Evolutionary conservation across 768 basidiomycete species (phyloP), one percentile per base, ranked within the genome.

Genomic region (Lentinula raphanica): DNA sequence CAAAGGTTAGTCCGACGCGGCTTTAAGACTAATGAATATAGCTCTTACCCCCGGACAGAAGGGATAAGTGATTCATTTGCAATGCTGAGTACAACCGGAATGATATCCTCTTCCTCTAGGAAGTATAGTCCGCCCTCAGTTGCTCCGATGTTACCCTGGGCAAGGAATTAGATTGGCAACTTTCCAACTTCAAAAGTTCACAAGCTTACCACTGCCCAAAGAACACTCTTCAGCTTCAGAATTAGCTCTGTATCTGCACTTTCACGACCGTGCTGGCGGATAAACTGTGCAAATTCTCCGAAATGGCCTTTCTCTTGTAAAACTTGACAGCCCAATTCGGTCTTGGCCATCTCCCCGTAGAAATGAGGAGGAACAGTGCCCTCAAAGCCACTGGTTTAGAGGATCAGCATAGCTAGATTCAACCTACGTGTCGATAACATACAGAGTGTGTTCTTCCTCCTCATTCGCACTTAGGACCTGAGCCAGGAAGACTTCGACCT

Each of bases 341-440:
- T 98, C 71, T 97, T 98, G 46, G 94, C 88, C 82, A 98, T 91
- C 71, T 98, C 96, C 21, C 96, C 96, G 65, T 98, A 96, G 72
- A 99, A 98, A 70, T 99, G 95, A 1, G 90, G 86, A 2, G 96
- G 97, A 12, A 94, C 91, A 11, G 87, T 87, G 12, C 89, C 90
- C 54, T 94, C 94, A 58, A 90, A 92, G 19, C 81, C 79, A n/a
- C 87, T 88, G 65, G 7, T 21, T 9, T 21, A 3, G 36, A 56
- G 45, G 28, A 40, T 36, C 35, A n/a, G 28, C 61, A 13, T 56
- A 29, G 62, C 49, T 51, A 5, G 5, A 25, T 21, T 3, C 11
- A 28, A 23, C 27, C 45, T 15, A 50, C 15, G 15, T 13, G n/a
- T 40, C 21, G 48, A 17, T 58, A 29, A 72, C 76, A 64, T 45